A percentile compares a stretch with the other conserved stretches of the same genome.
phyloP scores from a whole-genome alignment of 345 rosid genomes.

The Acer yangbiense region DNA sequence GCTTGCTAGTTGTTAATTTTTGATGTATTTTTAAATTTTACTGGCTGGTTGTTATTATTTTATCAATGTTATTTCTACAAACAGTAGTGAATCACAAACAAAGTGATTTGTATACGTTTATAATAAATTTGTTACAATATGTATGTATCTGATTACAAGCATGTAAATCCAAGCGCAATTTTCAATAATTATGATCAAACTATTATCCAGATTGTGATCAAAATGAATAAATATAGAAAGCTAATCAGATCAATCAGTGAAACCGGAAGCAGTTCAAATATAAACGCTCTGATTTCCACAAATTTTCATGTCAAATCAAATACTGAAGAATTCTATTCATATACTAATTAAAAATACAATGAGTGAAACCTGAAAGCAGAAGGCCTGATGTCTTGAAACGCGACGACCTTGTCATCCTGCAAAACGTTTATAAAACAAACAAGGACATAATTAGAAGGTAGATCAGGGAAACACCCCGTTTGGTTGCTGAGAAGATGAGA shows the following conservation, averaged over 20 bases:
- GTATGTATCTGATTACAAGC: background rate
- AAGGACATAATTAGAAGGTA: constrained; percentile 1
- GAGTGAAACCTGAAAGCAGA: constrained; percentile 67
- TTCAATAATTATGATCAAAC: background rate
- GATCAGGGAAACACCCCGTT: constrained; percentile 7
- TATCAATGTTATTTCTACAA: background rate
- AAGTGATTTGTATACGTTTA: background rate
- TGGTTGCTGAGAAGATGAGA: constrained; percentile 15
- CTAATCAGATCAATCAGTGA: background rate
- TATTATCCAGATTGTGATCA: background rate
- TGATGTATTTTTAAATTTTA: background rate
- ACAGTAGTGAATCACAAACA: background rate
- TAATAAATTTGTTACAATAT: background rate
- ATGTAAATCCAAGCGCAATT: background rate
- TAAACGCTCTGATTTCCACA: background rate
- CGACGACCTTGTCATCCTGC: constrained; percentile 84
- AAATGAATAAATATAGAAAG: background rate
- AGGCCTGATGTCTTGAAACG: constrained; percentile 84
- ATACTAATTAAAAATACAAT: background rate
- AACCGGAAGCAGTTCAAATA: background rate
- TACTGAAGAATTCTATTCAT: background rate
- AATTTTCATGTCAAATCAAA: background rate
- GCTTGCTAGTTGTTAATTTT: background rate
- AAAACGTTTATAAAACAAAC: constrained; percentile 5
- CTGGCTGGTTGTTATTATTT: background rate